Evolutionary conservation across 2,329 filamentous ascomycete species (phyloP), one percentile per base, ranked within the genome.

Genomic region (Juglanconis sp.): DNA sequence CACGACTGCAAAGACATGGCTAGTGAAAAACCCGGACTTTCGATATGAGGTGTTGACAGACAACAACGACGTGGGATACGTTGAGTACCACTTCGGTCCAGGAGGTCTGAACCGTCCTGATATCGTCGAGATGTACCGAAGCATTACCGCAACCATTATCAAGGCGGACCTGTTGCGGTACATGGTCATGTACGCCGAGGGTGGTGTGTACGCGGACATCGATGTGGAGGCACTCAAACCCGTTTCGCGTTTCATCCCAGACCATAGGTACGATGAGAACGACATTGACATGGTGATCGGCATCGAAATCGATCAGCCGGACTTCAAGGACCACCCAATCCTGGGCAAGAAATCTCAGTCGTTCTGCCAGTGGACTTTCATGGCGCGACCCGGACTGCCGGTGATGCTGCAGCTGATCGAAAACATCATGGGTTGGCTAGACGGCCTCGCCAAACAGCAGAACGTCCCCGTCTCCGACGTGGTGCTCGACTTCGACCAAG

Each of bases 281-380:
- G 84, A 89, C n/a, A 80, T 90, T 53, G 85, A 89, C 65, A 83
- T 90, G 78, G 83, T 91, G 24, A 82, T 90, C 32, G 86, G 87
- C 13, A 78, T 91, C 1, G 88, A 91, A 70, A 87, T 90, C 60
- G 88, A 90, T 68, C 82, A 90, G 71, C 87, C 87, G 0, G 79
- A 84, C 8, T 90, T 85, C 73, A 76, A 74, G 17, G 73, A 85
- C 53, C 87, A 90, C 68, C 79, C 84, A 1, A 86, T 90, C 36
- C 77, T 90, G 0, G 87, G 88, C 13, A 80, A 79, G 53, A 90
- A 90, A 72, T 89, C 84, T 42, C 77, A 80, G 65, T 90, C 87
- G 0, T 90, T 91, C 70, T 90, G 87, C 70, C 88, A 90, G 68
- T 91, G 88, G 88, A 90, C 88, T 0, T 89, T 90, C 67, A 87